These are phyloP conservation scores for Russula foetens DNA, from an alignment of 768 basidiomycete species.

Conservation along the genomic window DNA sequence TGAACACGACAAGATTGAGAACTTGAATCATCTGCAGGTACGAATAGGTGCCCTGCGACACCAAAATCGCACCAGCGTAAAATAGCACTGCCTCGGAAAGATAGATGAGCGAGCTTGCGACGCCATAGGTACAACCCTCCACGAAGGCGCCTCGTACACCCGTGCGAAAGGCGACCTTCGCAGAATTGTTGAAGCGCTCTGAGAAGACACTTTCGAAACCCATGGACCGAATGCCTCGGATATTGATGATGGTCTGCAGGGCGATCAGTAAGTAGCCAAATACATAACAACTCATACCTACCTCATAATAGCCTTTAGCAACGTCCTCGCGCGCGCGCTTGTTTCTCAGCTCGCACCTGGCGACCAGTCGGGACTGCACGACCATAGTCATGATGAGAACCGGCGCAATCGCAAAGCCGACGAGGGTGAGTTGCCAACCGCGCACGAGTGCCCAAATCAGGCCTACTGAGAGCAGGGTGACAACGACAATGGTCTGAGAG, in stretches of 20 bases:
- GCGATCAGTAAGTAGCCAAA: neutral
- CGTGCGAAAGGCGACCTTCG: constrained; percentile 49
- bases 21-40: constrained; percentile 89
- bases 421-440: constrained; percentile 91
- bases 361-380: constrained; percentile 61
- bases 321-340: constrained; percentile 84
- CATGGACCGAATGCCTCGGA: constrained; percentile 85
- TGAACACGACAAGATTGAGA: constrained; percentile 86
- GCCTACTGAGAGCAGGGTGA: constrained; percentile 75
- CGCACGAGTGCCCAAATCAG: constrained; percentile 80
- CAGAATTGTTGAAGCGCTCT: constrained; percentile 57
- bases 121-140: constrained; percentile 76
- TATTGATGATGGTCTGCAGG: constrained; percentile 62
- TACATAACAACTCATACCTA: constrained; percentile 30
- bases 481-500: constrained; percentile 64
- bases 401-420: constrained; percentile 80
- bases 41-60: constrained; percentile 70
- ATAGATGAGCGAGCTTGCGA: constrained; percentile 78
- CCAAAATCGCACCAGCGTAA: constrained; percentile 83
- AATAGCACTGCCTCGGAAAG: constrained; percentile 86
- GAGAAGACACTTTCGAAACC: constrained; percentile 67
- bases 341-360: constrained; percentile 66
- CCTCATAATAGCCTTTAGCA: constrained; percentile 79
- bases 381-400: constrained; percentile 73
- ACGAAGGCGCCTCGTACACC: constrained; percentile 81